Conservation (phyloP, 148 eudicot genomes). For the Tetragonia tetragonoides region DNA sequence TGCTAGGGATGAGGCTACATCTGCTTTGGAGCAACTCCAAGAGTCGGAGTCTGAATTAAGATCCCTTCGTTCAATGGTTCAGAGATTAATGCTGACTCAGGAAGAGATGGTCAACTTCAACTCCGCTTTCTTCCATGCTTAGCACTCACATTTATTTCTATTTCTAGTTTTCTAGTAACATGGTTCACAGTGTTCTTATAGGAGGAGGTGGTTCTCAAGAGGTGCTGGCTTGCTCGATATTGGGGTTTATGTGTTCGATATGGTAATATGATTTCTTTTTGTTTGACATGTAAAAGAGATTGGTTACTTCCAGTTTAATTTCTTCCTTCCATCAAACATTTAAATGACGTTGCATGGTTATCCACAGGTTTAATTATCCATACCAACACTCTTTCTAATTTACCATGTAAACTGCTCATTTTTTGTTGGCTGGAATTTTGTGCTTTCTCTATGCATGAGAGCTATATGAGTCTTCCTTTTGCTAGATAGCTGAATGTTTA, state of each 20-base stretch:
- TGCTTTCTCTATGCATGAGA: neutral
- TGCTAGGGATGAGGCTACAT: conserved; percentile 64
- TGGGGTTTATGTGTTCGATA: conserved; percentile 71
- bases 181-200: conserved; percentile 39
- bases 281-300: neutral
- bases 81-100: conserved; percentile 71
- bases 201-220: conserved; percentile 98
- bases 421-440: neutral
- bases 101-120: conserved; percentile 75
- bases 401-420: conserved; percentile 3
- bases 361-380: conserved; percentile 1
- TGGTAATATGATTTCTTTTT: conserved; percentile 48
- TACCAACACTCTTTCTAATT: neutral
- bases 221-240: conserved; percentile 94
- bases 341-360: conserved; percentile 4
- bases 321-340: neutral
- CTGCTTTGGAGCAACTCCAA: conserved; percentile 62
- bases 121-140: conserved; percentile 15
- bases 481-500: neutral
- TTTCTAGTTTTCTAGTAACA: conserved; percentile 26
- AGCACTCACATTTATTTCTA: conserved; percentile 14
- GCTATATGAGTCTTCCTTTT: neutral
- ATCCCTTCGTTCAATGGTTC: conserved; percentile 57
- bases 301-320: conserved; percentile 2
- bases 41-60: conserved; percentile 55